Base-by-base conservation (phyloP, 176 grass and related monocot genomes). In the Cenchrus americanus region DNA sequence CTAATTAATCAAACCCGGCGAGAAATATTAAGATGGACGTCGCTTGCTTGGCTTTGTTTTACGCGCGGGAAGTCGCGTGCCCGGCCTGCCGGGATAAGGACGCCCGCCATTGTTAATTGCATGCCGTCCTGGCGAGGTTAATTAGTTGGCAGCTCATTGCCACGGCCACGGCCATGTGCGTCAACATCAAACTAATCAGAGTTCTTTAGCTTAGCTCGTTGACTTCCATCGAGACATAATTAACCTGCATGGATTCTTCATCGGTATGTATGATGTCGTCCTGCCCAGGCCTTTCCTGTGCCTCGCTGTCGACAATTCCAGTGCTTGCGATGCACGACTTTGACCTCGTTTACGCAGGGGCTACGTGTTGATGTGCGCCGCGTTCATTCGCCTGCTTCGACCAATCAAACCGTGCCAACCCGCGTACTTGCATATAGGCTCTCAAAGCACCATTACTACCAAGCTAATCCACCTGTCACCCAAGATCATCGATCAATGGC, bases 31-130 rank as follows among this genome's bases (percentile, higher is more conserved):
- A 37, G 34, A 37, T 37, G 34, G 34, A 37, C 34, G 34, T 37
- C 15, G 19, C 8, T 40, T 18, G 51, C 27, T 75, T 55, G 72
- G 13, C 19, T 70, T 70, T 13, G 21, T 48, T 22, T 37, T 53
- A 27, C 43, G 59, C 23, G 42, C 23, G 17, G 15, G 44, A 9
- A 79, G 76, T 65, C 76, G 42, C 60, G 24, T 51, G 44, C 1
- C 7, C 21, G 77, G 77, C 77, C 77, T 65, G 60, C 59, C 65
- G 6, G 26, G 77, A 79, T 79, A 79, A 23, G 62, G 77, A 66
- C 61, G 23, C 64, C 43, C 44, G 0, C 23, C 44, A n/a, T 51
- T 65, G 44, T 80, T 66, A 52, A 80, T 37, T 15, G 10, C 24
- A 66, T 7, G 7, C 46, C 13, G 21, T 30, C 12, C 43, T 51